Percentiles rank a stretch among this genome's conserved stretches.
These are phyloP conservation scores for Casaregolazyma lundiana DNA, from an alignment of 1,139 yeast species.

Conservation along the genomic window DNA sequence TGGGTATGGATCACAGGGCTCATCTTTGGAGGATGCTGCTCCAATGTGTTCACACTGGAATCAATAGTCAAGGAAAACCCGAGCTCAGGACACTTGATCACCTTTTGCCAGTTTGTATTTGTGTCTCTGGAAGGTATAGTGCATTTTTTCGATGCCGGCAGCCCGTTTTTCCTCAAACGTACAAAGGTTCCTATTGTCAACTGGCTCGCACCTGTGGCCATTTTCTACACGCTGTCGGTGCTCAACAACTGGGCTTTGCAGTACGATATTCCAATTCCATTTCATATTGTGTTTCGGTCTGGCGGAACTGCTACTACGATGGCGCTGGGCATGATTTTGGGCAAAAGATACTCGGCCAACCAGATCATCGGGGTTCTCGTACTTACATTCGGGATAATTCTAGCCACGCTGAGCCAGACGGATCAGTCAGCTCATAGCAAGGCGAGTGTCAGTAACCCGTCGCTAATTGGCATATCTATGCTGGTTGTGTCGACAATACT, in stretches of 20 bases:
- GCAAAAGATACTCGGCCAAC: constrained; percentile 42
- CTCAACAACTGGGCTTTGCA: constrained; percentile 58
- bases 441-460: not conserved
- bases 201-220: constrained; percentile 46
- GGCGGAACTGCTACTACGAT: constrained; percentile 61
- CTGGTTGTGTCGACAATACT: constrained; percentile 46
- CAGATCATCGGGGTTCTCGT: constrained; percentile 51
- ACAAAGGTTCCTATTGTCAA: constrained; percentile 44
- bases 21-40: constrained; percentile 71
- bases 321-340: constrained; percentile 48
- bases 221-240: constrained; percentile 51
- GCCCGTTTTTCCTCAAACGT: constrained; percentile 28
- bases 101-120: constrained; percentile 57
- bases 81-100: constrained; percentile 46
- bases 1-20: constrained; percentile 26
- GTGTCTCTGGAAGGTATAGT: constrained; percentile 46
- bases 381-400: constrained; percentile 53
- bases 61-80: constrained; percentile 41
- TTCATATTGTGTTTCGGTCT: constrained; percentile 64
- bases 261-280: constrained; percentile 57
- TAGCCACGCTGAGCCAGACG: constrained; percentile 39
- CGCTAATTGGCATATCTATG: constrained; percentile 42
- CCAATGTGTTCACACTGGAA: constrained; percentile 63
- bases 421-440: not conserved
- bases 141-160: constrained; percentile 33